These are phyloP conservation scores for Coprinopsis cinerea DNA, from an alignment of 768 basidiomycete genomes.

Conservation along the genomic window DNA sequence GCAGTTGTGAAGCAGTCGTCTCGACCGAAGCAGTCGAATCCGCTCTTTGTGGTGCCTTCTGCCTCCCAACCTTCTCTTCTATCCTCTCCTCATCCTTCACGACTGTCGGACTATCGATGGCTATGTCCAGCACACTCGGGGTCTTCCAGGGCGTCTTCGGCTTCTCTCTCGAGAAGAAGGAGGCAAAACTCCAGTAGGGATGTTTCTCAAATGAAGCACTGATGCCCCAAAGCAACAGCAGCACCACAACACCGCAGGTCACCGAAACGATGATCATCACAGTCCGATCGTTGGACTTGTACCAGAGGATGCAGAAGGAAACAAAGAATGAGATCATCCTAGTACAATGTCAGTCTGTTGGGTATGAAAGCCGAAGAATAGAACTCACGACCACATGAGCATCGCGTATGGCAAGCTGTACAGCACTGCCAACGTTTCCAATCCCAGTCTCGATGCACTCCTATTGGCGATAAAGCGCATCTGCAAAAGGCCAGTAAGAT, in stretches of 20 bases:
- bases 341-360: not conserved
- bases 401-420: slow-evolving; percentile 12
- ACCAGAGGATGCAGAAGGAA: slow-evolving; percentile 20
- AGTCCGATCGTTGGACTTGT: slow-evolving; percentile 10
- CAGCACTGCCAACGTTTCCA: slow-evolving; percentile 13
- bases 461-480: slow-evolving; percentile 3
- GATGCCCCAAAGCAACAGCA: slow-evolving; percentile 18
- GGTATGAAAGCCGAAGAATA: not conserved
- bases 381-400: slow-evolving; percentile 11
- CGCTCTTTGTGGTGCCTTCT: too few species aligned
- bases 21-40: too few species aligned
- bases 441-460: slow-evolving; percentile 4
- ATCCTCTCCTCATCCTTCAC: too few species aligned
- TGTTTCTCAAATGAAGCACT: slow-evolving; percentile 14
- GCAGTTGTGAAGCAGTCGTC: too few species aligned
- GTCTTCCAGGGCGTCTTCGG: too few species aligned
- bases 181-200: slow-evolving; percentile 13
- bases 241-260: slow-evolving; percentile 10
- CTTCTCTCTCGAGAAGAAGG: too few species aligned
- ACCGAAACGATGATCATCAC: slow-evolving; percentile 14
- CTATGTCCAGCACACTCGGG: too few species aligned
- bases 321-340: slow-evolving; percentile 21
- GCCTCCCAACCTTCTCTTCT: too few species aligned
- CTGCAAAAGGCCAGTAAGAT: not conserved
- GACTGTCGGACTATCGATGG: too few species aligned